Conservation (phyloP, 345 rosid species). For the Syzygium aqueum region DNA sequence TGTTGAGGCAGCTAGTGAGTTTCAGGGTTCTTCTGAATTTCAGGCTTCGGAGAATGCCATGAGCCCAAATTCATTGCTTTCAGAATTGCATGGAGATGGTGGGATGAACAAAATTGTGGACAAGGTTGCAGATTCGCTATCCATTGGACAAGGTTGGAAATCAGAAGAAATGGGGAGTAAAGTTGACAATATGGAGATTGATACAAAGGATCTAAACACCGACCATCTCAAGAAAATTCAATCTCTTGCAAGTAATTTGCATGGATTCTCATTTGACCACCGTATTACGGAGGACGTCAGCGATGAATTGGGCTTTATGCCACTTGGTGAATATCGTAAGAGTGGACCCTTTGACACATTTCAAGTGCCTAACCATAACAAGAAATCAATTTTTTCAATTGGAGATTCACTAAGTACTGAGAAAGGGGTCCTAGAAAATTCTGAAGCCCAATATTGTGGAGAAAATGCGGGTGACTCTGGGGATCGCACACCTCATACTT, state of each 20-base stretch:
- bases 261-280: constrained; percentile 38
- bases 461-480: constrained; percentile 33
- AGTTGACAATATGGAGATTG: constrained; percentile 8
- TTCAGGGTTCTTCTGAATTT: constrained; percentile 29
- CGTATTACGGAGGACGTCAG: constrained; percentile 15
- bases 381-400: constrained; percentile 48
- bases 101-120: constrained; percentile 15
- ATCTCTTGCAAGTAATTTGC: constrained; percentile 45
- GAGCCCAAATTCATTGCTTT: constrained; percentile 18
- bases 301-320: constrained; percentile 14
- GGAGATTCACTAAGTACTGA: constrained; percentile 48
- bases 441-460: constrained; percentile 26
- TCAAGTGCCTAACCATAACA: constrained; percentile 28
- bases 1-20: constrained; percentile 28
- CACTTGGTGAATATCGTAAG: background rate
- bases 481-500: constrained; percentile 24
- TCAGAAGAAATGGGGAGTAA: constrained; percentile 38
- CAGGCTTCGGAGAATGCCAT: constrained; percentile 18
- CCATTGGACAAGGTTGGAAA: constrained; percentile 36
- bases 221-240: constrained; percentile 52
- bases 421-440: constrained; percentile 33
- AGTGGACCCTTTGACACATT: constrained; percentile 28
- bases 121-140: constrained; percentile 13
- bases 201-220: constrained; percentile 6
- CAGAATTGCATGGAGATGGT: constrained; percentile 12